Percentiles rank a stretch among this genome's conserved stretches.
phyloP scores from a whole-genome alignment of 257 asterid genomes.

The Capsicum chinense region DNA sequence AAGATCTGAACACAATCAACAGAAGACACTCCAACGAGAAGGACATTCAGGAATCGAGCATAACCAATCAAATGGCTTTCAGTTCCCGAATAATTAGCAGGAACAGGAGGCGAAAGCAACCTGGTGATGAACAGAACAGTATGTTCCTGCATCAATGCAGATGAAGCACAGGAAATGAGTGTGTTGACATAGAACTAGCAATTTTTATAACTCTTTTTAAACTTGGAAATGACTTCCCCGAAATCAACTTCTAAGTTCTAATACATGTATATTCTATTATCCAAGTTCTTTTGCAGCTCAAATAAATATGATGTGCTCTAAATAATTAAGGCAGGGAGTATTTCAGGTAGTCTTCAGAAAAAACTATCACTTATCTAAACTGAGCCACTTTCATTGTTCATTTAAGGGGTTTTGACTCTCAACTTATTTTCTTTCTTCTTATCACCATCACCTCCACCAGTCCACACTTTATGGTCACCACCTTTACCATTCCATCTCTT shows the following conservation, averaged over 20 bases:
- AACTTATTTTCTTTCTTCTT: conserved; percentile 17
- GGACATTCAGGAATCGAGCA: conserved; percentile 88
- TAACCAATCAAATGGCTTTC: conserved; percentile 82
- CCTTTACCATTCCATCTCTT: conserved; percentile 3
- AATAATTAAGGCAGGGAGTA: background rate
- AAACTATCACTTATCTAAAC: background rate
- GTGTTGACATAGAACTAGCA: conserved; percentile 17
- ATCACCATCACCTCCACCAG: background rate
- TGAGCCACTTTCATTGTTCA: background rate
- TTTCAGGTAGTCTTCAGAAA: background rate
- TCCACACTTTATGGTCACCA: background rate
- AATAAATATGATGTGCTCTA: background rate
- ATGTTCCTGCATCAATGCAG: conserved; percentile 74
- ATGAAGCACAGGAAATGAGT: conserved; percentile 29
- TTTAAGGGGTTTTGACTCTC: background rate
- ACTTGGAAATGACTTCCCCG: background rate
- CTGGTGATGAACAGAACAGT: conserved; percentile 69
- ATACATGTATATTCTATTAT: conserved; percentile 11
- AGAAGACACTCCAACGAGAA: conserved; percentile 81
- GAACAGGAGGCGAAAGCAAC: conserved; percentile 82
- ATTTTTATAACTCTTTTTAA: background rate
- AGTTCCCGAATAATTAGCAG: conserved; percentile 69
- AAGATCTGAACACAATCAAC: conserved; percentile 79
- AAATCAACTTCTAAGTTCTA: conserved; percentile 2
- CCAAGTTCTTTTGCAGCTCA: conserved; percentile 18